Evolutionary conservation across 305 asterid genomes (phyloP), one percentile per base, ranked within the genome.

Genomic region (Salvia sclarea): DNA sequence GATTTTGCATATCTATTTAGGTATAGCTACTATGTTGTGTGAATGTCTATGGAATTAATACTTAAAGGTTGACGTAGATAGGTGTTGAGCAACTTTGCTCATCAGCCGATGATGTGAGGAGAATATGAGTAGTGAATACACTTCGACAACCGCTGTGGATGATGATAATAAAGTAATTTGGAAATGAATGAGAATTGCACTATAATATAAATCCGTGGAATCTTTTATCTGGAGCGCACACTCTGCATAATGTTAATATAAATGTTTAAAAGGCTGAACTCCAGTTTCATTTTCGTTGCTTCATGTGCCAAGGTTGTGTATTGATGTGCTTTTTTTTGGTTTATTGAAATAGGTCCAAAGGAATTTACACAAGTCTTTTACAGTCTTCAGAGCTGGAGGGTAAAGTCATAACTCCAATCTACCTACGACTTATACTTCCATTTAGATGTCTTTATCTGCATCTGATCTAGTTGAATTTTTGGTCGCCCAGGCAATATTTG

Each of bases 351-450:
- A 90, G 98, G 97, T 54, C 98, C 98, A n/a, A 91, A 94, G 81
- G 97, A 94, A 75, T 94, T 87, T 76, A 85, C 88, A 21, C 81
- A 85, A 61, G 81, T 94, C 55, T 87, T 83, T 64, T 88, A 88
- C 90, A 86, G 96, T 81, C 98, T 94, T 56, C 97, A 94, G 80
- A 85, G 52, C 78, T 93, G 98, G 98, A 87, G 97, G 91, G 97
- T 93, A 50, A 50, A 79, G 91, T 79, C 47, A 5, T 44, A 62
- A 69, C 50, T 64, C 45, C 48, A 7, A 38, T 57, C 53, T 63
- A 4, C 0, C 56, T 28, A n/a, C 38, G 14, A 47, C 48, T 71
- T 37, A 10, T 12, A 43, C 20, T n/a, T 59, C 55, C 50, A 52
- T 48, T 18, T 18, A 4, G 22, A 21, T 52, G 28, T n/a, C 41